Conservation (phyloP, 2,329 filamentous ascomycete genomes). For the Trichoderma sp. region DNA sequence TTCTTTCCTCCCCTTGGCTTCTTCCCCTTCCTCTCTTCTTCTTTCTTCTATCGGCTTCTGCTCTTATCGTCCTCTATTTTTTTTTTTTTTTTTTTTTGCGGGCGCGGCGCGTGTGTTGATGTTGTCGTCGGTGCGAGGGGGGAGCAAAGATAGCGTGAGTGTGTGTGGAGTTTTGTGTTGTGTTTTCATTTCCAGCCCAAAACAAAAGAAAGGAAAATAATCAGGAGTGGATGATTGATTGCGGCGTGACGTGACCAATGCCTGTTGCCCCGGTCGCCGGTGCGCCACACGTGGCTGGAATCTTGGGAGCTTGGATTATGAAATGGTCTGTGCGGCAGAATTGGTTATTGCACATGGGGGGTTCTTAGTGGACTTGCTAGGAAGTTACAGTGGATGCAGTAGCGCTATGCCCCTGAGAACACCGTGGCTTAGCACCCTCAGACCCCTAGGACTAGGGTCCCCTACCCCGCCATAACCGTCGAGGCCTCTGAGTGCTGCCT, state of each 20-base stretch:
- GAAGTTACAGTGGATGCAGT: slow-evolving; percentile 5
- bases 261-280: slow-evolving; percentile 24
- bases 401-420: slow-evolving; percentile 9
- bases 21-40: neutral
- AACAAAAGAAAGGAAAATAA: slow-evolving; percentile 23
- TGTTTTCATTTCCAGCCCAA: slow-evolving; percentile 17
- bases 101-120: slow-evolving; percentile 11
- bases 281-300: slow-evolving; percentile 23
- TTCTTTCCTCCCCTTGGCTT: neutral
- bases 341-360: neutral
- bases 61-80: neutral
- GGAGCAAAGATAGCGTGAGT: neutral
- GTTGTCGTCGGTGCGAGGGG: neutral
- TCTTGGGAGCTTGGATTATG: slow-evolving; percentile 8
- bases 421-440: slow-evolving; percentile 1
- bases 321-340: neutral
- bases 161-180: slow-evolving; percentile 18
- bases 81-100: no score
- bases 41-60: neutral
- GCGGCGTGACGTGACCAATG: slow-evolving; percentile 24
- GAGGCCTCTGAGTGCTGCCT: slow-evolving; percentile 13
- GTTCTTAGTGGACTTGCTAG: neutral
- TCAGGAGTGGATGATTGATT: slow-evolving; percentile 19
- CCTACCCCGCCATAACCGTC: slow-evolving; percentile 26
- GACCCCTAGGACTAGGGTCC: slow-evolving; percentile 35